A percentile compares a stretch with the other conserved stretches of the same genome.
These are phyloP conservation scores for Vaccinium darrowii DNA, from an alignment of 148 eudicot genomes.

Conservation along the genomic window DNA sequence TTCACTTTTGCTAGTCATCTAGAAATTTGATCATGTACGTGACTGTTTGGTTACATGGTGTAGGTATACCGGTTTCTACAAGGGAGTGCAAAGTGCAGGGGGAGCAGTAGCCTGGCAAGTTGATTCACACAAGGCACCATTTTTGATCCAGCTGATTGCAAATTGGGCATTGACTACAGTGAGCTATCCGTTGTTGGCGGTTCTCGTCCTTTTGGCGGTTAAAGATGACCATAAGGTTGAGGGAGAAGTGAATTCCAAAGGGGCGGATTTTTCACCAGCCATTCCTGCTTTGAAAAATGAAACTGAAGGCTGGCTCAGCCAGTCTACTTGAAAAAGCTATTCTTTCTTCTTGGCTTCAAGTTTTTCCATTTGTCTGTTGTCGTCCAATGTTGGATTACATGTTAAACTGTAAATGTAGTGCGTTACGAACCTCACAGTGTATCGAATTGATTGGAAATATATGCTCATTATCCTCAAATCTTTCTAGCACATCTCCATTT, in stretches of 20 bases:
- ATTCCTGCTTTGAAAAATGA: conserved; percentile 23
- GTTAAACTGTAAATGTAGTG: conserved; percentile 4
- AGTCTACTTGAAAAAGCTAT: conserved; percentile 18
- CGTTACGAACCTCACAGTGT: background rate
- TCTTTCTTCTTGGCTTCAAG: background rate
- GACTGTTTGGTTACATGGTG: conserved; percentile 19
- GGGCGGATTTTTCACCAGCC: conserved; percentile 10
- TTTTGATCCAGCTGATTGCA: conserved; percentile 50
- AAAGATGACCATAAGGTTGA: conserved; percentile 51
- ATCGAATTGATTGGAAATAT: background rate
- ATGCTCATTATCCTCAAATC: background rate
- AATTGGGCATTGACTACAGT: conserved; percentile 75
- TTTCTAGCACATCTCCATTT: background rate
- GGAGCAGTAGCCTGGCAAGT: conserved; percentile 96
- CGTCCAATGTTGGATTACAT: background rate
- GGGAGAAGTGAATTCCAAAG: conserved; percentile 16
- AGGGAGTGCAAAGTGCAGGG: conserved; percentile 97
- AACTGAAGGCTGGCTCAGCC: conserved; percentile 22
- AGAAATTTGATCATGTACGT: background rate
- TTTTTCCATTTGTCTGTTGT: background rate
- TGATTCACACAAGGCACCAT: conserved; percentile 67
- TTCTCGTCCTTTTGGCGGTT: conserved; percentile 66
- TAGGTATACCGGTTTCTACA: conserved; percentile 89
- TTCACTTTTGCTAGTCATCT: background rate
- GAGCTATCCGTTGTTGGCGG: conserved; percentile 71